phyloP scores from a whole-genome alignment of 2,329 filamentous ascomycete species.

The Aspergillus aculeatinus region DNA sequence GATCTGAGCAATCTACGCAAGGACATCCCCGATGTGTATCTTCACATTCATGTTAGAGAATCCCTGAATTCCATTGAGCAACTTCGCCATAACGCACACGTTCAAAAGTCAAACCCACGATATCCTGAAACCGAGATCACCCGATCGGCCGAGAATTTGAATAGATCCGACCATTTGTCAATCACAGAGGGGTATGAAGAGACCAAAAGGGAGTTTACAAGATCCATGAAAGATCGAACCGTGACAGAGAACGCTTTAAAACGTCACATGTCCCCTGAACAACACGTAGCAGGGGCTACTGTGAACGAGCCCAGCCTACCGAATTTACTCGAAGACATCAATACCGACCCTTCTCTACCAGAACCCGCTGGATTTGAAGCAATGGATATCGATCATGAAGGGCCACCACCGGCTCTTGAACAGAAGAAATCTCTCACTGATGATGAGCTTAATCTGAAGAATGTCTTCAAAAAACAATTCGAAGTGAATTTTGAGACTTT shows the following conservation, averaged over 20 bases:
- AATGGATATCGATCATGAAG: background rate
- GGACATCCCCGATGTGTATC: slow-evolving; percentile 13
- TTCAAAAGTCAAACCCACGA: background rate
- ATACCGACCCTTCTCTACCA: background rate
- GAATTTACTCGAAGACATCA: background rate
- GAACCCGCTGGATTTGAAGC: background rate
- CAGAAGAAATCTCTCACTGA: background rate
- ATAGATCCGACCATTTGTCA: background rate
- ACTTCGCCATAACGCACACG: background rate
- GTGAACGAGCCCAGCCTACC: background rate
- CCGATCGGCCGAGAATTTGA: background rate
- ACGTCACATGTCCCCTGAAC: background rate
- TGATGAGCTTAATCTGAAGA: slow-evolving; percentile 12
- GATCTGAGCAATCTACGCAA: slow-evolving; percentile 21
- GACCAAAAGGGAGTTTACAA: background rate
- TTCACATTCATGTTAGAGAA: slow-evolving; percentile 24
- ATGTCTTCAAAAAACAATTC: slow-evolving; percentile 19
- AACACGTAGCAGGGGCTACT: background rate
- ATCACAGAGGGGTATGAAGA: background rate
- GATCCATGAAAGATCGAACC: background rate
- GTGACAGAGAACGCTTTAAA: background rate
- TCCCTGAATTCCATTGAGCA: slow-evolving; percentile 8
- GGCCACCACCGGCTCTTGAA: background rate
- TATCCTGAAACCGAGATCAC: background rate
- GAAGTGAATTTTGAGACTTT: slow-evolving; percentile 32